These are phyloP conservation scores for Sinapis alba DNA, from an alignment of 441 rosid genomes.

Conservation along the genomic window DNA sequence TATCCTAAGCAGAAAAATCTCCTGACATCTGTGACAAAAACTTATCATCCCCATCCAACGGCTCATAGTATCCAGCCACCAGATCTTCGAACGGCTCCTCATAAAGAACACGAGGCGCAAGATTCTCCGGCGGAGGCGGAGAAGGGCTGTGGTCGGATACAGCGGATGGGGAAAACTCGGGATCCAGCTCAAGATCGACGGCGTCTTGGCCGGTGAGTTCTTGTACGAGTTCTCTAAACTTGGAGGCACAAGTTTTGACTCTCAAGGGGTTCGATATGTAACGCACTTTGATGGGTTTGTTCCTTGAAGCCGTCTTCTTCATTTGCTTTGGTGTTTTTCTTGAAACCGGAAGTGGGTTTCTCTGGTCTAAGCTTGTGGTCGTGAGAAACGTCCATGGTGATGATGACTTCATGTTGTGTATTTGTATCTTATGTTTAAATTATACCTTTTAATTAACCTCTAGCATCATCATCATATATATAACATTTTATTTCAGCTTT, in stretches of 20 bases:
- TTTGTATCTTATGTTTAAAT: background rate
- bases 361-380: slow-evolving; percentile 22
- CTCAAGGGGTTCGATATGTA: slow-evolving; percentile 86
- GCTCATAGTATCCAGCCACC: slow-evolving; percentile 24
- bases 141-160: slow-evolving; percentile 19
- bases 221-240: slow-evolving; percentile 80
- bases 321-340: slow-evolving; percentile 29
- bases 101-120: slow-evolving; percentile 7
- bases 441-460: background rate
- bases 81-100: slow-evolving; percentile 30
- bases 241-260: slow-evolving; percentile 67
- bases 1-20: too few species aligned
- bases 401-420: slow-evolving; percentile 18
- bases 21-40: slow-evolving; percentile 37
- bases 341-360: slow-evolving; percentile 3
- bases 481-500: background rate
- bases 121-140: slow-evolving; percentile 31
- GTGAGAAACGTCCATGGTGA: slow-evolving; percentile 26
- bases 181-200: slow-evolving; percentile 44
- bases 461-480: background rate
- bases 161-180: background rate
- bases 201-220: slow-evolving; percentile 88
- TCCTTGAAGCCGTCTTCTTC: slow-evolving; percentile 29
- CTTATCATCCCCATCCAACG: slow-evolving; percentile 34
- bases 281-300: slow-evolving; percentile 63